Evolutionary conservation across 768 basidiomycete genomes (phyloP).

Genomic region (Russula sp.): DNA sequence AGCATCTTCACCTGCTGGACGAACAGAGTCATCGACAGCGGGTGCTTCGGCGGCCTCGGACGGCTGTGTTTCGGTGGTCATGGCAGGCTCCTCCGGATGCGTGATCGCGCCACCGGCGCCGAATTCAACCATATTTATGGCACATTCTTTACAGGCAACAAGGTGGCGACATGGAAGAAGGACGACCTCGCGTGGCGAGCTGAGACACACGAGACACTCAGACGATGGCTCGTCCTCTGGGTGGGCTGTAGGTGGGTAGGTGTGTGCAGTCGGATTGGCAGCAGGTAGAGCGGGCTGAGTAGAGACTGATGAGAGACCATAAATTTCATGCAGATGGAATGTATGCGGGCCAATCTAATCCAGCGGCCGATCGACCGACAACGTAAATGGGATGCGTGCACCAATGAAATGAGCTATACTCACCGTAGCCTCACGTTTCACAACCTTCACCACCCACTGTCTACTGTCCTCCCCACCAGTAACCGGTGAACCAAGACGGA

Average conservation of each 20-base stretch:
- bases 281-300: conserved; percentile 29
- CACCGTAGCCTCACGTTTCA: conserved; percentile 84
- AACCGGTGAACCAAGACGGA: conserved; percentile 49
- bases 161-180: conserved; percentile 90
- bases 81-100: conserved; percentile 39
- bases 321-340: conserved; percentile 94
- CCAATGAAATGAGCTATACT: conserved; percentile 23
- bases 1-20: conserved; percentile 18
- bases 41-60: conserved; percentile 25
- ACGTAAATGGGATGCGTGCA: not conserved
- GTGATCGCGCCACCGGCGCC: conserved; percentile 85
- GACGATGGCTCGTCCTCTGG: conserved; percentile 67
- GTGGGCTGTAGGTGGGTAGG: conserved; percentile 39
- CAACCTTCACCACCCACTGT: conserved; percentile 89
- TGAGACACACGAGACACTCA: conserved; percentile 89
- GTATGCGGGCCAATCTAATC: conserved; percentile 81
- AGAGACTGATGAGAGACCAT: conserved; percentile 63
- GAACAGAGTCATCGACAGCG: conserved; percentile 3
- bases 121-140: conserved; percentile 95
- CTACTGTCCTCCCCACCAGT: conserved; percentile 41
- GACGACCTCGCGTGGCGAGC: conserved; percentile 83
- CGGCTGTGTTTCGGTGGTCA: conserved; percentile 28
- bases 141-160: conserved; percentile 93
- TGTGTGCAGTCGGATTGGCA: conserved; percentile 37
- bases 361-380: no score